phyloP scores from a whole-genome alignment of 805 yeast genomes.

The Metschnikowia anglica region DNA sequence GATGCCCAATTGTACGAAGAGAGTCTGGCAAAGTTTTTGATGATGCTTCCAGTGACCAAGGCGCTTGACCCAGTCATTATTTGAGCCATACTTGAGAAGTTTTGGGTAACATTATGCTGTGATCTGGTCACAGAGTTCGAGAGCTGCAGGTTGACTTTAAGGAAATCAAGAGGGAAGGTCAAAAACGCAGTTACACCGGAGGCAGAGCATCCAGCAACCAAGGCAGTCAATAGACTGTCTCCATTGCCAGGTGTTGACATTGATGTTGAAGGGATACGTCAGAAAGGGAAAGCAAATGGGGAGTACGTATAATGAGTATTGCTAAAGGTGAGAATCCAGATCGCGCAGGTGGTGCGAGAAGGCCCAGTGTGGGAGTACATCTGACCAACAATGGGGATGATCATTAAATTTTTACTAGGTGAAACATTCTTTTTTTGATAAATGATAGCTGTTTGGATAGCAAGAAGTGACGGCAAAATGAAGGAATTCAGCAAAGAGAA shows the following conservation, averaged over 20 bases:
- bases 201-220: conserved; percentile 60
- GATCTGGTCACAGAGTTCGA: conserved; percentile 42
- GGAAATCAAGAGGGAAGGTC: conserved; percentile 70
- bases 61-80: conserved; percentile 67
- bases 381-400: no score
- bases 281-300: background rate
- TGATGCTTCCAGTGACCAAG: conserved; percentile 66
- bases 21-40: conserved; percentile 74
- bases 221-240: conserved; percentile 52
- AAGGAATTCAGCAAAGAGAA: no score
- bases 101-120: conserved; percentile 36
- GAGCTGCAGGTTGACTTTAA: conserved; percentile 64
- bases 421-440: background rate
- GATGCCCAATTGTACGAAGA: conserved; percentile 73
- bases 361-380: background rate
- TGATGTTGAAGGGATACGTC: background rate
- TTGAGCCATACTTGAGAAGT: conserved; percentile 35
- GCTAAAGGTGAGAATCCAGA: background rate
- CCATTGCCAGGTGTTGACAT: conserved; percentile 16
- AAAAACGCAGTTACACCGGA: conserved; percentile 61
- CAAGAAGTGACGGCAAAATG: no score
- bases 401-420: no score
- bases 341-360: background rate
- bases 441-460: no score
- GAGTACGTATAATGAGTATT: background rate